Evolutionary conservation across 805 yeast species (phyloP), one percentile per base, ranked within the genome.

Genomic region (Myxozyma neotropica): DNA sequence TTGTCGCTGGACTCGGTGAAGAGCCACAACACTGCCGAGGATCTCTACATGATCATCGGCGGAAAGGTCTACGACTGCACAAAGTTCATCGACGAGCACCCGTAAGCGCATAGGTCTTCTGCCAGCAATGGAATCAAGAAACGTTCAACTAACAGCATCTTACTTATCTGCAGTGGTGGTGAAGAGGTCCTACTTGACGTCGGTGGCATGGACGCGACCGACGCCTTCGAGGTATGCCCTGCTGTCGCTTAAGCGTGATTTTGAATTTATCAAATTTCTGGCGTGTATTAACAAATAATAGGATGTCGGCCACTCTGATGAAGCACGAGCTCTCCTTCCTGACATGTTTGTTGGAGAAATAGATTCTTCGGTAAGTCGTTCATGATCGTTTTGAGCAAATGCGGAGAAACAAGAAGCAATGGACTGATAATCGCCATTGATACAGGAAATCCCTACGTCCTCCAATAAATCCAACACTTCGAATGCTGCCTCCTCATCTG

Each of bases 271-370:
- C 24, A 12, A n/a, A 17, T 27, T n/a, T 23, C 50, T 23, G 19
- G 6, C 24, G 17, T 17, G 51, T 3, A 8, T 17, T 33, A 27
- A n/a, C 40, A 19, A n/a, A 6, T 26, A 12, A 6, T 31, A 82
- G 67, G 96, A 90, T 71, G 92, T 94, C 72, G 99, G 99, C 36
- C 99, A 94, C 77, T 90, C 98, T 36, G 97, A 92, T 64, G 97
- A 92, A 67, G 98, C 99, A 42, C 84, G 85, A 68, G 94, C 87
- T 69, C 79, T 87, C 67, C 78, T 94, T 69, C 79, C 76, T 46
- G 83, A 81, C 42, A 77, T 90, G 71, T 78, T 81, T 67, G 81
- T 94, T 59, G 99, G 99, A 66, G 85, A 81, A 54, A 80, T 93
- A 53, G 92, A 91, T 70, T 88, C 76, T 23, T 65, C 63, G 33